Base-by-base conservation (phyloP, 2,329 filamentous ascomycete species). In the Emergomyces pasteurianus region DNA sequence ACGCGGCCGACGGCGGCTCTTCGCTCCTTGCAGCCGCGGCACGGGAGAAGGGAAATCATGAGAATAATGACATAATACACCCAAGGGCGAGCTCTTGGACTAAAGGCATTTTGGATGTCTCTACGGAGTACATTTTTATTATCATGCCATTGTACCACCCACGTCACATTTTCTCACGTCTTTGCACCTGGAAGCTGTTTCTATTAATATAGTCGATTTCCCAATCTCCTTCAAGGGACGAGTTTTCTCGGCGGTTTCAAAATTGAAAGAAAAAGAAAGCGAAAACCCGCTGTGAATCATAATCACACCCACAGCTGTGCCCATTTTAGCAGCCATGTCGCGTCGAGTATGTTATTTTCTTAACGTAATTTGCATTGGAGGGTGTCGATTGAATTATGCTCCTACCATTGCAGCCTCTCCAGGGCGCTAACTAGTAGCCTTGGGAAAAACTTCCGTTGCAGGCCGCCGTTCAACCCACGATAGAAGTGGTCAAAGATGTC, bases 401-500 rank as follows among this genome's bases (percentile, higher is more conserved):
- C 28, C 55, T 28, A 47, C 14, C 31, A 31, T 31, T 21, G 10
- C 2, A 6, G 9, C 31, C 9, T 14, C 21, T 47, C 46, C 3
- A 2, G 46, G 46, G 10, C 6, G 23, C 21, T 26, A 28, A 12
- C 46, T 49, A 26, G 31, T 31, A 49, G 9, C 14, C 6, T 26
- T 26, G 10, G 46, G 14, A 49, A 36, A 36, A 4, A 31, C 7
- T 31, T 26, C 12, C 12, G 10, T 66, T 64, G 65, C 67, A 81
- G 80, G 72, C 75, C 63, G 75, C 74, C 38, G 73, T 85, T 64
- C 80, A 84, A 70, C 86, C 86, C 58, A 83, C 85, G 26, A 74
- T 88, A 57, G 81, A 86, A 65, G 80, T 81, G 28, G 78, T 87
- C 59, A 79, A 76, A 65, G 77, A 82, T 60, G 77, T 86, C 54